Conservation (phyloP, 768 basidiomycete genomes). For the Mycena latifolia region DNA sequence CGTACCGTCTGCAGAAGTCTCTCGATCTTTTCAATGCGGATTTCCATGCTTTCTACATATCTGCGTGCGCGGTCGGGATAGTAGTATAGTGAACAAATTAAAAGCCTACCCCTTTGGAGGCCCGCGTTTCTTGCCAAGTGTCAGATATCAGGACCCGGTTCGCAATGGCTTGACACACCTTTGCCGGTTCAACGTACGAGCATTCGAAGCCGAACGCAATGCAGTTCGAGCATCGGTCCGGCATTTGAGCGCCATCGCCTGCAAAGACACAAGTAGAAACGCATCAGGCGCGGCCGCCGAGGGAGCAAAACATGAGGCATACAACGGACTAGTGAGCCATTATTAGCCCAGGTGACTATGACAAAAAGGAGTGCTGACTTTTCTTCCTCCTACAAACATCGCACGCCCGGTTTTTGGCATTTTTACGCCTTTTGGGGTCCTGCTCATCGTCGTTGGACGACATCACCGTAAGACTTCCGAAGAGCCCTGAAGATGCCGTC, state of each 20-base stretch:
- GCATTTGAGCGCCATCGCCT: conserved; percentile 80
- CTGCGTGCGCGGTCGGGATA: conserved; percentile 48
- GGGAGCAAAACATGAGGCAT: neutral
- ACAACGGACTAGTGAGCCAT: conserved; percentile 24
- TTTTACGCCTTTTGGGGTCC: conserved; percentile 62
- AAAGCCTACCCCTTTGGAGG: conserved; percentile 69
- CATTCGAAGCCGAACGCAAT: conserved; percentile 69
- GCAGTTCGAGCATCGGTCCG: conserved; percentile 73
- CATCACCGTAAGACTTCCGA: neutral
- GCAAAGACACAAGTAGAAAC: conserved; percentile 20
- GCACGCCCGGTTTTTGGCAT: conserved; percentile 66
- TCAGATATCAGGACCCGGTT: neutral
- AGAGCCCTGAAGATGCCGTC: too few relatives aligned
- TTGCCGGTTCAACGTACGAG: conserved; percentile 77
- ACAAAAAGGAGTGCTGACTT: conserved; percentile 54
- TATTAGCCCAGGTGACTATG: neutral
- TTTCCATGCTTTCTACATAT: conserved; percentile 74
- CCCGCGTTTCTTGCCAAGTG: conserved; percentile 60
- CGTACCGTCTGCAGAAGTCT: conserved; percentile 66
- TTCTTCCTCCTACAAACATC: conserved; percentile 83
- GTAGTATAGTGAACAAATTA: neutral
- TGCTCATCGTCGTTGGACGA: conserved; percentile 24
- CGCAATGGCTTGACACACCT: conserved; percentile 58
- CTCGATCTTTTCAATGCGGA: conserved; percentile 74
- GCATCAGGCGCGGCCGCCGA: conserved; percentile 23